Evolutionary conservation across 768 basidiomycete genomes (phyloP).

Genomic region (Panaeolus papilionaceus): DNA sequence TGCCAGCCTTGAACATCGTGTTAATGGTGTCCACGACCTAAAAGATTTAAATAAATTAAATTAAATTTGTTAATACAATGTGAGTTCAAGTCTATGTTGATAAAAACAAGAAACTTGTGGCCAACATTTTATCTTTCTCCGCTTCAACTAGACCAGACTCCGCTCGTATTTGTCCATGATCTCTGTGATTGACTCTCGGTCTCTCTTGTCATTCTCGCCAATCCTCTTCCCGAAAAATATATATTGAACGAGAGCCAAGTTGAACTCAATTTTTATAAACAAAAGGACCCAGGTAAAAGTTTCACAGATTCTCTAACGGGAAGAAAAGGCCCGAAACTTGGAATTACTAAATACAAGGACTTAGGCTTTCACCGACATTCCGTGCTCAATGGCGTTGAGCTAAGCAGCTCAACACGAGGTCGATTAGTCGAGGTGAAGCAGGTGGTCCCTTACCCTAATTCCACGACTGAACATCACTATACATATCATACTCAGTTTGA

Average conservation of each 20-base stretch:
- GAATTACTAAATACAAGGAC: not conserved
- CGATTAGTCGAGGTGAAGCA: not conserved
- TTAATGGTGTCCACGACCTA: not conserved
- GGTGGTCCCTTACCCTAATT: not conserved
- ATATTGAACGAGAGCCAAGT: conserved; percentile 1
- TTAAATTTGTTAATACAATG: not conserved
- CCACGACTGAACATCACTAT: not conserved
- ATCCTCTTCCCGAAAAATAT: not conserved
- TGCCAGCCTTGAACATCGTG: conserved; percentile 18
- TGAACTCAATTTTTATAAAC: not conserved
- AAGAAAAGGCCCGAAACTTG: conserved; percentile 4
- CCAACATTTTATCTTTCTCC: conserved; percentile 20
- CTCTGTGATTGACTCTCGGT: not conserved
- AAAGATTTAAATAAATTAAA: not conserved
- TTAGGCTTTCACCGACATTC: not conserved
- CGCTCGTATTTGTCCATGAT: conserved; percentile 17
- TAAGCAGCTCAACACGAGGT: not conserved
- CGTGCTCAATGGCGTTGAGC: conserved; percentile 5
- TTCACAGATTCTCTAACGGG: not conserved
- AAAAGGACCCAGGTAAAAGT: not conserved
- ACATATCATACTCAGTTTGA: not conserved
- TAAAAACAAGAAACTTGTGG: not conserved
- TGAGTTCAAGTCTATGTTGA: not conserved
- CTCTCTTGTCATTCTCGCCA: not conserved
- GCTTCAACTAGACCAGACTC: conserved; percentile 29